Evolutionary conservation across 441 rosid species (phyloP).

Genomic region (Bruguiera hainesii): DNA sequence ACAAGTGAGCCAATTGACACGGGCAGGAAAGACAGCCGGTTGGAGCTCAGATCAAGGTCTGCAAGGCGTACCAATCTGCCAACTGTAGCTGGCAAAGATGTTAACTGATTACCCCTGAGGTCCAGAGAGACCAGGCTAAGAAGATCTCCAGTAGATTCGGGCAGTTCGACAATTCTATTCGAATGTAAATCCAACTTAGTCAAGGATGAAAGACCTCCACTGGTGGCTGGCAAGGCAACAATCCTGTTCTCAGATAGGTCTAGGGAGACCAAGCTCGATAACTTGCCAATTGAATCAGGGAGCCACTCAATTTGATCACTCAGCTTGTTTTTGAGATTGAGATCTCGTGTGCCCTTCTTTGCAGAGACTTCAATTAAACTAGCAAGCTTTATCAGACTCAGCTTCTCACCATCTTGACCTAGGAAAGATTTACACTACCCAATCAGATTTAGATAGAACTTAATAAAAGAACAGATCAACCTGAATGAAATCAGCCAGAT

Average conservation of each 20-base stretch:
- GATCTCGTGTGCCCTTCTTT: constrained; percentile 78
- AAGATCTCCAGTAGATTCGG: constrained; percentile 78
- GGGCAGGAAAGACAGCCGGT: constrained; percentile 52
- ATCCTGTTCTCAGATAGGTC: constrained; percentile 89
- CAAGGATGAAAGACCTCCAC: constrained; percentile 80
- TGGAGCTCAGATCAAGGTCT: constrained; percentile 86
- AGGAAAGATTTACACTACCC: constrained; percentile 15
- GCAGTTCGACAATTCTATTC: constrained; percentile 67
- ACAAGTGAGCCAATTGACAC: constrained; percentile 69
- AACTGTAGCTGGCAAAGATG: constrained; percentile 60
- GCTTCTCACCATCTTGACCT: constrained; percentile 71
- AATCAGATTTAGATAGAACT: not conserved
- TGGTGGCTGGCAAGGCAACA: constrained; percentile 53
- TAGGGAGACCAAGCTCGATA: constrained; percentile 56
- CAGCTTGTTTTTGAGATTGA: constrained; percentile 75
- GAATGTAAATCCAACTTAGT: constrained; percentile 76
- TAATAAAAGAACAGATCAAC: not conserved
- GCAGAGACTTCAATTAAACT: constrained; percentile 84
- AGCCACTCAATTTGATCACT: constrained; percentile 92
- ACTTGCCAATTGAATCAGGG: constrained; percentile 85
- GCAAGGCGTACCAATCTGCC: constrained; percentile 64
- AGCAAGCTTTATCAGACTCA: constrained; percentile 88
- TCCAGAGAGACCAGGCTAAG: constrained; percentile 57
- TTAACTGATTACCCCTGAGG: constrained; percentile 73
- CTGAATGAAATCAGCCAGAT: not conserved